These are phyloP conservation scores for Trypanosoma avium DNA, from an alignment of 208 protist species.

Conservation along the genomic window DNA sequence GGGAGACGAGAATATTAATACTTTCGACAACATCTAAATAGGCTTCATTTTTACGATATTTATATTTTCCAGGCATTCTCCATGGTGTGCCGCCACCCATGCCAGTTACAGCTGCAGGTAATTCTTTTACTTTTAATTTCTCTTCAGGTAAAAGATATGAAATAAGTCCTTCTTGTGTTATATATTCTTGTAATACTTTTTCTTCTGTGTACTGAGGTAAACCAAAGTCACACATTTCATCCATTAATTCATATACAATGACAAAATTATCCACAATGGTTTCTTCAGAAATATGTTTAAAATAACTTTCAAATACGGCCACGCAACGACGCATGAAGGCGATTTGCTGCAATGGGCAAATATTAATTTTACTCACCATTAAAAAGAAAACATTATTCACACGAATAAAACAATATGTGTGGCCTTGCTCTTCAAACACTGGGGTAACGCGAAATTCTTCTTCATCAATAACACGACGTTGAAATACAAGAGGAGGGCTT, in stretches of 20 bases:
- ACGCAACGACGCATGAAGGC: slow-evolving; percentile 94
- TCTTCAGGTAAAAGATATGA: slow-evolving; percentile 39
- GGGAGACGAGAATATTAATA: slow-evolving; percentile 95
- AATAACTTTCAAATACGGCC: slow-evolving; percentile 94
- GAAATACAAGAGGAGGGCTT: slow-evolving; percentile 84
- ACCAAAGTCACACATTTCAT: slow-evolving; percentile 99
- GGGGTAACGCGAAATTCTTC: slow-evolving; percentile 91
- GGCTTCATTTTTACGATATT: slow-evolving; percentile 97
- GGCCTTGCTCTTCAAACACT: slow-evolving; percentile 92
- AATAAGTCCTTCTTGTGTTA: slow-evolving; percentile 89
- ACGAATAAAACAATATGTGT: slow-evolving; percentile 95
- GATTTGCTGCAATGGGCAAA: slow-evolving; percentile 92
- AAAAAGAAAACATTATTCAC: slow-evolving; percentile 95
- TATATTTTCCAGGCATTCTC: slow-evolving; percentile 94
- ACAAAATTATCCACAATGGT: slow-evolving; percentile 97
- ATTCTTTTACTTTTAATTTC: slow-evolving; percentile 41
- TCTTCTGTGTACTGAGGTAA: slow-evolving; percentile 97
- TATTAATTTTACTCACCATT: slow-evolving; percentile 95
- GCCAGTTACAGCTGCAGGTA: slow-evolving; percentile 89
- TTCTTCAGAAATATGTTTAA: slow-evolving; percentile 95
- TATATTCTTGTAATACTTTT: slow-evolving; percentile 96
- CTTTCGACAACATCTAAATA: slow-evolving; percentile 98
- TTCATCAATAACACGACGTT: slow-evolving; percentile 90
- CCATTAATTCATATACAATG: slow-evolving; percentile 98
- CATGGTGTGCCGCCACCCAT: slow-evolving; percentile 94